Percentiles rank a stretch among this genome's conserved stretches.
Evolutionary conservation across 176 grass and related monocot genomes (phyloP).

Genomic region (Chloris gayana): DNA sequence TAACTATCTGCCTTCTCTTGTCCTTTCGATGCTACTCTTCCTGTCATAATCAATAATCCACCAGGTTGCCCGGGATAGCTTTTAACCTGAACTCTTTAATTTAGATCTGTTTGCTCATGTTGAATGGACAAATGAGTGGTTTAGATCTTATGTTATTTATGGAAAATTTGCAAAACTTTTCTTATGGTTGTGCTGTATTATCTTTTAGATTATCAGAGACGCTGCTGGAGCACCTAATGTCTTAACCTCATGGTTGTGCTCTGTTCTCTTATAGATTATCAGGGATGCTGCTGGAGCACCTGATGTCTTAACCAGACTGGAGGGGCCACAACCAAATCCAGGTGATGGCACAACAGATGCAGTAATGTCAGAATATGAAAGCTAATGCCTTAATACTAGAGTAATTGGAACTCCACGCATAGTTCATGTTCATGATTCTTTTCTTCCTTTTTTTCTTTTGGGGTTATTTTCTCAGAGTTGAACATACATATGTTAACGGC

Average conservation of each 20-base stretch:
- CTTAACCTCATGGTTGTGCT: conserved; percentile 46
- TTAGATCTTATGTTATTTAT: not conserved
- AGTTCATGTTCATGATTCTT: conserved; percentile 1
- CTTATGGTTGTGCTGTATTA: conserved; percentile 1
- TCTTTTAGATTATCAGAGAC: conserved; percentile 83
- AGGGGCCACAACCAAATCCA: conserved; percentile 47
- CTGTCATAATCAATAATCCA: not conserved
- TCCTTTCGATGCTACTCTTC: not conserved
- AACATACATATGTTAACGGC: conserved; percentile 8
- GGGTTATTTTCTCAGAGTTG: not conserved
- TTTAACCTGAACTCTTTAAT: not conserved
- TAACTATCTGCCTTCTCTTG: not conserved
- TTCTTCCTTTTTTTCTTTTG: not conserved
- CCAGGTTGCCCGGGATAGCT: not conserved
- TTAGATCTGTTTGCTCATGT: not conserved
- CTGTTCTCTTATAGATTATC: conserved; percentile 64
- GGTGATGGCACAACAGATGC: conserved; percentile 44
- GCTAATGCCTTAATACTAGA: conserved; percentile 47
- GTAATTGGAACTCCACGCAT: not conserved
- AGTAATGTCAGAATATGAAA: conserved; percentile 82
- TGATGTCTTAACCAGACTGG: conserved; percentile 86
- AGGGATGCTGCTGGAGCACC: conserved; percentile 88
- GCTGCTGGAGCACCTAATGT: conserved; percentile 87
- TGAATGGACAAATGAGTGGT: not conserved
- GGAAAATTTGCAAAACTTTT: not conserved